Conservation (phyloP, 2,329 filamentous ascomycete genomes). For the Claviceps paspali region DNA sequence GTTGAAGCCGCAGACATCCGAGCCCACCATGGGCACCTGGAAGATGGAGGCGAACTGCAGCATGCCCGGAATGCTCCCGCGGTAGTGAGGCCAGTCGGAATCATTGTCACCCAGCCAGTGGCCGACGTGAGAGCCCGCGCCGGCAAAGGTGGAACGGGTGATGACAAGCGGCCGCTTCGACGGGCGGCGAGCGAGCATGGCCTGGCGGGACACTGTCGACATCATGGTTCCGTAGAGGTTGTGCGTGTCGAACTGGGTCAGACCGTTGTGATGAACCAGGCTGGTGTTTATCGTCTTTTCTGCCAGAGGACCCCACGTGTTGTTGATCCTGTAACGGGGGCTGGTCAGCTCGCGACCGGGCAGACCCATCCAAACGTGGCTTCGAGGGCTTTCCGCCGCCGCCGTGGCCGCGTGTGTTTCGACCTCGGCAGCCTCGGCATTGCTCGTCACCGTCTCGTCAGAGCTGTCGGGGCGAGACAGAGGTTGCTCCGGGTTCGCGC, state of each 20-base stretch:
- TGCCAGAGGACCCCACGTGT: slow-evolving; percentile 27
- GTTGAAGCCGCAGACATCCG: slow-evolving; percentile 66
- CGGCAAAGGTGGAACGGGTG: slow-evolving; percentile 61
- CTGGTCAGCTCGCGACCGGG: slow-evolving; percentile 9
- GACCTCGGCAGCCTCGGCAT: not conserved
- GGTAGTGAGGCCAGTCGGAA: slow-evolving; percentile 41
- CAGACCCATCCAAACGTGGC: slow-evolving; percentile 9
- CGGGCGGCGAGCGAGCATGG: slow-evolving; percentile 53
- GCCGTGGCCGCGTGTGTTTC: no score
- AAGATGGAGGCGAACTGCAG: slow-evolving; percentile 48
- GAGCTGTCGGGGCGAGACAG: not conserved
- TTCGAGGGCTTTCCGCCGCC: no score
- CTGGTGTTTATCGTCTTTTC: slow-evolving; percentile 52
- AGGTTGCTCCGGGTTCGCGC: not conserved
- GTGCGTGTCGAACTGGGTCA: slow-evolving; percentile 59
- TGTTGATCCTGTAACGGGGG: slow-evolving; percentile 10
- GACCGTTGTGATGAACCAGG: slow-evolving; percentile 50
- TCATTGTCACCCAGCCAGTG: slow-evolving; percentile 37
- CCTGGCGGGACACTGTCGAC: slow-evolving; percentile 46
- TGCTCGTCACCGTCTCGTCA: not conserved
- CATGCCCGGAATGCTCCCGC: slow-evolving; percentile 40
- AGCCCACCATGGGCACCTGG: slow-evolving; percentile 53
- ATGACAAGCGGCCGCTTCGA: slow-evolving; percentile 53
- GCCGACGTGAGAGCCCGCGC: slow-evolving; percentile 49
- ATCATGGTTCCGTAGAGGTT: slow-evolving; percentile 69